phyloP scores from a whole-genome alignment of 305 asterid genomes.

The Fraxinus floribunda region DNA sequence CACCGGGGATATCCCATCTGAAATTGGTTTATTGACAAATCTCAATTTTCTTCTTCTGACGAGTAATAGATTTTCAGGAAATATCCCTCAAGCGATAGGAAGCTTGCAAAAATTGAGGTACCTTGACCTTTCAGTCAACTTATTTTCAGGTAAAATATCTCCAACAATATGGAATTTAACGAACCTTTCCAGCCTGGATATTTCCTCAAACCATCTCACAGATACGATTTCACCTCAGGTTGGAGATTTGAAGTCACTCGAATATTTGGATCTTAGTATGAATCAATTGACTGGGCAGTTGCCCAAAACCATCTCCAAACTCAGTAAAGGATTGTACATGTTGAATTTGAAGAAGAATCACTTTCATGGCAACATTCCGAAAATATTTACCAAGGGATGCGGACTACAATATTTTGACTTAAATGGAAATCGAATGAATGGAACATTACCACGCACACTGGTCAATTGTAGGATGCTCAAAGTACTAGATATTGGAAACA shows the following conservation, averaged over 20 bases:
- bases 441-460: slow-evolving; percentile 17
- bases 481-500: slow-evolving; percentile 17
- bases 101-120: background rate
- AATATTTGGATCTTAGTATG: background rate
- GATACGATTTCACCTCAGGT: background rate
- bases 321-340: slow-evolving; percentile 26
- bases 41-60: slow-evolving; percentile 34
- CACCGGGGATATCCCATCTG: slow-evolving; percentile 56
- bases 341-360: slow-evolving; percentile 23
- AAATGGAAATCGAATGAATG: slow-evolving; percentile 13
- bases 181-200: rapidly evolving
- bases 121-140: slow-evolving; percentile 11
- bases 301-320: slow-evolving; percentile 46
- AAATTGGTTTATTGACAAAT: slow-evolving; percentile 47
- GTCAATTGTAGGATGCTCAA: slow-evolving; percentile 1
- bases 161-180: background rate
- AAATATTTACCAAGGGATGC: background rate
- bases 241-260: background rate
- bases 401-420: slow-evolving; percentile 5
- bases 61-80: slow-evolving; percentile 25
- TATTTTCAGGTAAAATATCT: background rate
- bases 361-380: background rate
- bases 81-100: background rate
- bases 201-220: background rate
- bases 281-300: slow-evolving; percentile 43